Conservation (phyloP, 1,139 yeast species). For the Geotrichum klebahnii region DNA sequence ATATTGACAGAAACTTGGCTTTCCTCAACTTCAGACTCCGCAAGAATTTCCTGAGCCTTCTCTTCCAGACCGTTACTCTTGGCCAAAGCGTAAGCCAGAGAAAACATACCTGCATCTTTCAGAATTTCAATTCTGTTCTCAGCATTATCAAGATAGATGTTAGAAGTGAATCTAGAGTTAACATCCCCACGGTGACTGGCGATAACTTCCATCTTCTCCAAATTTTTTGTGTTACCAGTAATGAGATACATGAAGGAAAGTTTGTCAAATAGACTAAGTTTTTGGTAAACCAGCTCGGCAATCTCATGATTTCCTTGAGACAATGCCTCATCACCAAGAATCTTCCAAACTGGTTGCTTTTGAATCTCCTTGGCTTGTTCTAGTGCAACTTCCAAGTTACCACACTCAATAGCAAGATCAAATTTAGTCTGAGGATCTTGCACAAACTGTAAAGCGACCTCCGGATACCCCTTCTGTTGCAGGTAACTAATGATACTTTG, state of each 20-base stretch:
- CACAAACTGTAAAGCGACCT: slow-evolving; percentile 86
- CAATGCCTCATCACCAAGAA: slow-evolving; percentile 79
- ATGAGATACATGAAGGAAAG: slow-evolving; percentile 80
- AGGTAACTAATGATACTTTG: slow-evolving; percentile 93
- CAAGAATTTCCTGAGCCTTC: slow-evolving; percentile 65
- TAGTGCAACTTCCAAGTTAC: slow-evolving; percentile 81
- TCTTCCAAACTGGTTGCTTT: slow-evolving; percentile 69
- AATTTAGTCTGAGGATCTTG: slow-evolving; percentile 95
- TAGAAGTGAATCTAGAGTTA: slow-evolving; percentile 76
- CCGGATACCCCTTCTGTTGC: slow-evolving; percentile 91
- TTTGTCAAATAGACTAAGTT: slow-evolving; percentile 79
- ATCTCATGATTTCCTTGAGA: slow-evolving; percentile 82
- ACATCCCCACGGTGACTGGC: slow-evolving; percentile 85
- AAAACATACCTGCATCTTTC: slow-evolving; percentile 72
- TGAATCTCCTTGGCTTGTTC: slow-evolving; percentile 80
- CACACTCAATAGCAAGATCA: slow-evolving; percentile 91
- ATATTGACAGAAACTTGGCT: slow-evolving; percentile 56
- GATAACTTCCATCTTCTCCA: slow-evolving; percentile 80
- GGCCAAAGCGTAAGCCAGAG: slow-evolving; percentile 92
- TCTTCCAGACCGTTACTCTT: slow-evolving; percentile 78
- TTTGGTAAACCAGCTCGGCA: slow-evolving; percentile 86
- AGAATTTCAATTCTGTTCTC: slow-evolving; percentile 73
- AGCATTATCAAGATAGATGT: slow-evolving; percentile 70
- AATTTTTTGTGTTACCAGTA: slow-evolving; percentile 73
- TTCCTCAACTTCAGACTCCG: slow-evolving; percentile 58